Evolutionary conservation across 75 land plant genomes (phyloP).

Genomic region (Larix kaempferi): DNA sequence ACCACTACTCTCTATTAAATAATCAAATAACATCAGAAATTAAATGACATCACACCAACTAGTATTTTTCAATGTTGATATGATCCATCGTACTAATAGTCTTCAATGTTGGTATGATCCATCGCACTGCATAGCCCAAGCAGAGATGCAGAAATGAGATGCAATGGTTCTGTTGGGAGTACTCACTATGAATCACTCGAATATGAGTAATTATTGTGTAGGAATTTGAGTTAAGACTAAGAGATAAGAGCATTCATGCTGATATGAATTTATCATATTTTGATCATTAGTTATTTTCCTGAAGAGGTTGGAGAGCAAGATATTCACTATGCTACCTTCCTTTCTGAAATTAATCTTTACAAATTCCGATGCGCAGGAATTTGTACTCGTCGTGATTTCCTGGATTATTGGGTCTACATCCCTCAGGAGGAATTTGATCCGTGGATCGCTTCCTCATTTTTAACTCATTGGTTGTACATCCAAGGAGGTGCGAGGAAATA

Average conservation of each 20-base stretch:
- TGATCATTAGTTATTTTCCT: not conserved
- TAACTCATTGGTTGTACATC: slow-evolving; percentile 3
- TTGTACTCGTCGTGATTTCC: not conserved
- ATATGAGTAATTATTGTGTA: not conserved
- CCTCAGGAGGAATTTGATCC: not conserved
- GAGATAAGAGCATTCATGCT: no score
- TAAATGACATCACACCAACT: not conserved
- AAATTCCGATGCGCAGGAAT: not conserved
- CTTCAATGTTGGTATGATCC: no score
- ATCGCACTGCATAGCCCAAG: not conserved
- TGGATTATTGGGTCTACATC: not conserved
- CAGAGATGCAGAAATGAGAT: not conserved
- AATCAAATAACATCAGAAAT: no score
- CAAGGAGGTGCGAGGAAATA: not conserved
- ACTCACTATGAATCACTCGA: not conserved
- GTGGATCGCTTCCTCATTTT: not conserved
- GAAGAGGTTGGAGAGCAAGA: no score
- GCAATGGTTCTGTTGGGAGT: not conserved
- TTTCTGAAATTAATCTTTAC: not conserved
- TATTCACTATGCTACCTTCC: no score
- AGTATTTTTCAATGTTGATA: not conserved
- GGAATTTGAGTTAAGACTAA: no score
- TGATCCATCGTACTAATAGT: no score
- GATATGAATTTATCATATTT: no score
- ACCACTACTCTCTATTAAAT: no score